Conservation (phyloP, 495 filamentous ascomycete genomes). For the Xylaria telfairii region DNA sequence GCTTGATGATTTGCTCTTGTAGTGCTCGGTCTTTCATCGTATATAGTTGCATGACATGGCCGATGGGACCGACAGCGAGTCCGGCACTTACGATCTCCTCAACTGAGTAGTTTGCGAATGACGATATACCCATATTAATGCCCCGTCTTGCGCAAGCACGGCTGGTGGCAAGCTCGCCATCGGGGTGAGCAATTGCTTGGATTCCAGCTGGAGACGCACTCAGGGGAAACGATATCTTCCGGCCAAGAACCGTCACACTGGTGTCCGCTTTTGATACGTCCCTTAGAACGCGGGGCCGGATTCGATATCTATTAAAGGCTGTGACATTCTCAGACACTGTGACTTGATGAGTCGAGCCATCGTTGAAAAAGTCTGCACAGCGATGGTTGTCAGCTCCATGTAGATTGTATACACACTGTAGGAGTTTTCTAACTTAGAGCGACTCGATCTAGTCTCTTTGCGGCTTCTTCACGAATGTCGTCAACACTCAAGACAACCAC, state of each 20-base stretch:
- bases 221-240: conserved; percentile 25
- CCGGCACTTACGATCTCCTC: conserved; percentile 13
- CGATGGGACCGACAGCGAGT: conserved; percentile 6
- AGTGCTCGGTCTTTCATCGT: conserved; percentile 47
- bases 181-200: conserved; percentile 41
- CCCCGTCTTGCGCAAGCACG: conserved; percentile 48
- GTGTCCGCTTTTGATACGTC: conserved; percentile 7
- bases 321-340: conserved; percentile 42
- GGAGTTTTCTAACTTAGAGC: conserved; percentile 32
- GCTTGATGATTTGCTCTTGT: conserved; percentile 38
- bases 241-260: not conserved
- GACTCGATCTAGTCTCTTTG: conserved; percentile 34
- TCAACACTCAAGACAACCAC: conserved; percentile 35
- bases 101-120: conserved; percentile 12
- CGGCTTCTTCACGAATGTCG: conserved; percentile 37
- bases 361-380: conserved; percentile 54
- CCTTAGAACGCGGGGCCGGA: conserved; percentile 54
- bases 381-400: not conserved
- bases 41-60: conserved; percentile 54
- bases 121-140: conserved; percentile 51
- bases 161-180: conserved; percentile 57
- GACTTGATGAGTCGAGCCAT: conserved; percentile 52
- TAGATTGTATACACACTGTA: not conserved
- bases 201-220: conserved; percentile 42
- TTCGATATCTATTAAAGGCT: conserved; percentile 54